phyloP scores from a whole-genome alignment of 768 basidiomycete species.

The Kondoa malvinella region DNA sequence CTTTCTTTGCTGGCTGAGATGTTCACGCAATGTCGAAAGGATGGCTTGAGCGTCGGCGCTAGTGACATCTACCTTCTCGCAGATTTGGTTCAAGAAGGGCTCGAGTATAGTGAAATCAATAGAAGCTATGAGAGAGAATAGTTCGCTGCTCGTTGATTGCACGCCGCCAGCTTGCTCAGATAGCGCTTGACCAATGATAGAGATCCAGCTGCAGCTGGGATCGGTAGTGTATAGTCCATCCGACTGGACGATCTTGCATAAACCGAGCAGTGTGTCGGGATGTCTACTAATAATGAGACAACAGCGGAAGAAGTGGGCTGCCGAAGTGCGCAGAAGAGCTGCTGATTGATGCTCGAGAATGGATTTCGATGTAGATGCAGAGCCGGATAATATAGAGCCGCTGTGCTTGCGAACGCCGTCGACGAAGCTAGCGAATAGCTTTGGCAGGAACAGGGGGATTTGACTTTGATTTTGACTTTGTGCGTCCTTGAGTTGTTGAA shows the following conservation, averaged over 20 bases:
- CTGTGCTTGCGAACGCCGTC: not conserved
- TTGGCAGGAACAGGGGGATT: not conserved
- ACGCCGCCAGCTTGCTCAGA: too few relatives aligned
- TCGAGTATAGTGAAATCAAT: not conserved
- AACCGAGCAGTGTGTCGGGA: not conserved
- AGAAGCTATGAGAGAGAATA: too few relatives aligned
- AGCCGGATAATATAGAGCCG: not conserved
- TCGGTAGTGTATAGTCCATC: not conserved
- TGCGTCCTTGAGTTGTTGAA: not conserved
- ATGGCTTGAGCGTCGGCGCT: not conserved
- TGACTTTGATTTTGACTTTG: not conserved
- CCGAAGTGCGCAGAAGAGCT: not conserved
- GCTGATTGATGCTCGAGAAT: not conserved
- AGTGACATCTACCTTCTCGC: too few relatives aligned
- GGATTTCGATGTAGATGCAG: not conserved
- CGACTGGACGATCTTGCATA: not conserved
- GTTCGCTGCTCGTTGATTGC: too few relatives aligned
- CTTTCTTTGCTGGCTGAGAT: not conserved
- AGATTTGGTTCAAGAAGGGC: not conserved
- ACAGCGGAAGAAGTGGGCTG: not conserved
- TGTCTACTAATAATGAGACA: not conserved
- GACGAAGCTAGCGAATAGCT: not conserved
- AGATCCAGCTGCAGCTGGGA: not conserved
- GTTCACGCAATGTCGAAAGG: not conserved
- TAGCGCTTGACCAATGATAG: not conserved